Base-by-base conservation (phyloP, 768 basidiomycete species). In the Russula virescens region DNA sequence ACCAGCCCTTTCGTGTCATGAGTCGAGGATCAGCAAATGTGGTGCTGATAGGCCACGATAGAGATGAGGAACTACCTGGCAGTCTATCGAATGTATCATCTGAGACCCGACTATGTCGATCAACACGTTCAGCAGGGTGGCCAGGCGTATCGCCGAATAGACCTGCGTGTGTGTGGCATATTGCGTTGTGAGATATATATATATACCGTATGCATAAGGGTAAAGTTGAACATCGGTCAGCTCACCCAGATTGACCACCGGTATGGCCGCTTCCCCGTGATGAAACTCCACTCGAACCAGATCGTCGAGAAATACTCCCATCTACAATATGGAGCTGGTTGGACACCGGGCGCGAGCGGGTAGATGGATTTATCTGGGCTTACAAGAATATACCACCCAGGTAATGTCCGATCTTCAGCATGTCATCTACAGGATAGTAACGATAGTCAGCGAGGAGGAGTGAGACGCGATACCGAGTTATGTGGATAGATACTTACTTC, bases 181-280 rank as follows among this genome's bases (percentile, higher is more conserved):
- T 63, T 42, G 18, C 25, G 11, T 48, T 43, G 26, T 40, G 46
- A 11, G 18, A 6, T 19, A 31, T 31, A 8, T 31, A 31, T 8
- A 31, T 31, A n/a, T 31, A 3, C 5, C 8, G 11, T 28, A 55
- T 21, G 18, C 34, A 38, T 18, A 35, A 6, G n/a, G 52, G 8
- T 3, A 1, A 43, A 18, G 10, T 34, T n/a, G 18, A 31, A 40
- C 16, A 13, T 28, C 40, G 11, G 21, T 40, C 14, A 46, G 52
- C 64, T 34, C 28, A 63, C 64, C 64, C 64, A 65, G 52, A 63
- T 46, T 38, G 64, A 52, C 64, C 61, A 65, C 1, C 61, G 64
- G 23, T 63, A 63, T 7, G 50, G 46, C 28, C 52, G 49, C n/a
- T 38, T 34, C 49, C 56, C 9, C 8, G 25, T 45, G 45, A 65